Conservation (phyloP, 257 asterid species). For the Solanum boliviense region DNA sequence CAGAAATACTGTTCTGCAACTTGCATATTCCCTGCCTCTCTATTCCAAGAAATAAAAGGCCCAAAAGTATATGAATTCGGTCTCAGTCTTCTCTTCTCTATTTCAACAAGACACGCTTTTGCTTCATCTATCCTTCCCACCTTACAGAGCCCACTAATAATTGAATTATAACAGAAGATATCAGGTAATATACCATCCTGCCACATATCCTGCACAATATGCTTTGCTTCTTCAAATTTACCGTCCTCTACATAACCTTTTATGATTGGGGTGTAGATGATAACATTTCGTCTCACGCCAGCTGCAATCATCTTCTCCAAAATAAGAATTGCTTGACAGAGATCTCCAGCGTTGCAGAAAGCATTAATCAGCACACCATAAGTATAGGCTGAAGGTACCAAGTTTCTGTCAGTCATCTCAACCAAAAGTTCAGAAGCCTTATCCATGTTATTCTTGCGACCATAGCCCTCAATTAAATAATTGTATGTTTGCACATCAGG, state of each 20-base stretch:
- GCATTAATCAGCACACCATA: constrained; percentile 47
- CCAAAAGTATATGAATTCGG: constrained; percentile 79
- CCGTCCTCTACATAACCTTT: constrained; percentile 49
- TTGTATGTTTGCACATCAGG: constrained; percentile 63
- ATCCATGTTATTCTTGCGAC: constrained; percentile 35
- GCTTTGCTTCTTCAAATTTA: constrained; percentile 53
- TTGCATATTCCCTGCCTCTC: constrained; percentile 48
- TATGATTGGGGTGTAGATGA: constrained; percentile 42
- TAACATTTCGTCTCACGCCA: constrained; percentile 50
- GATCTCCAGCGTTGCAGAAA: constrained; percentile 48
- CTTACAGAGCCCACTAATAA: constrained; percentile 68
- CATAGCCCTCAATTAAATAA: constrained; percentile 51
- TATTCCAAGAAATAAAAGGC: constrained; percentile 49
- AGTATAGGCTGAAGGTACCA: constrained; percentile 57
- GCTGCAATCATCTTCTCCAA: constrained; percentile 38
- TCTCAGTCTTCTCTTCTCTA: constrained; percentile 43
- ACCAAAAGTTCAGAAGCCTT: constrained; percentile 49
- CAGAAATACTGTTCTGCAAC: constrained; percentile 53
- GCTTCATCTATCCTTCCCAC: constrained; percentile 67
- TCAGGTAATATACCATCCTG: constrained; percentile 58
- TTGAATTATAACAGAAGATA: constrained; percentile 56
- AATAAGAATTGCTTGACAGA: constrained; percentile 37
- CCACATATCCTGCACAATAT: constrained; percentile 56
- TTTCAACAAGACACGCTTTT: constrained; percentile 31
- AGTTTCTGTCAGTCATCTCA: constrained; percentile 57